phyloP scores from a whole-genome alignment of 2,329 filamentous ascomycete species.

The Chrysoporthe deuterocubensis region DNA sequence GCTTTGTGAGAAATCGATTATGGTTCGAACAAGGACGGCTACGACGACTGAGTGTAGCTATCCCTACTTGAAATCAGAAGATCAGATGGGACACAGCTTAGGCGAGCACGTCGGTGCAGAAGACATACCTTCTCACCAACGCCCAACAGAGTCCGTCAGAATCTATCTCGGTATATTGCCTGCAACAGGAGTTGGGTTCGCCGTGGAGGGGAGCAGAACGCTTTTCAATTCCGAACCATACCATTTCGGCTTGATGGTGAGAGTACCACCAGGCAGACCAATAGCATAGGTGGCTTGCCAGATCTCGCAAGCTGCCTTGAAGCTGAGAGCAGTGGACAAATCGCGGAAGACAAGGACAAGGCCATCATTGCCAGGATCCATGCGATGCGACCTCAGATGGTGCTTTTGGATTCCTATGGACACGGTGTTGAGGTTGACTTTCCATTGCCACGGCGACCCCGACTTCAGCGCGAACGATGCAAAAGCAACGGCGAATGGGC shows the following conservation, averaged over 20 bases:
- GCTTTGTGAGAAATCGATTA: constrained; percentile 47
- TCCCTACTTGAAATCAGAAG: not conserved
- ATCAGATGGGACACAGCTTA: not conserved
- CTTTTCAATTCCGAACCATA: not conserved
- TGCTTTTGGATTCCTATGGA: not conserved
- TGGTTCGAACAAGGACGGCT: not conserved
- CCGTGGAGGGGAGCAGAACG: not conserved
- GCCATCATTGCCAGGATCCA: not conserved
- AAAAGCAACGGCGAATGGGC: not conserved
- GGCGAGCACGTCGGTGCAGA: not conserved
- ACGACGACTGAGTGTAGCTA: not conserved
- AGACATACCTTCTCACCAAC: not conserved
- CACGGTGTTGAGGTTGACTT: not conserved
- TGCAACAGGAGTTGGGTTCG: not conserved
- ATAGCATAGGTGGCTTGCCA: no score
- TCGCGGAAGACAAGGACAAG: not conserved
- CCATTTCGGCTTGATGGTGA: not conserved
- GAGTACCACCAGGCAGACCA: not conserved
- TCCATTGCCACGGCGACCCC: not conserved
- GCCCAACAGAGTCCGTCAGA: not conserved
- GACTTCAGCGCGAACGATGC: not conserved
- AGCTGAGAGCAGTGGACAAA: not conserved
- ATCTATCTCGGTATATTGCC: not conserved
- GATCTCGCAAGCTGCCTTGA: not conserved
- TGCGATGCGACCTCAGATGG: not conserved